Percentiles rank a stretch among this genome's conserved stretches.
These are phyloP conservation scores for Boletus pseudopeckii DNA, from an alignment of 768 basidiomycete genomes.

Conservation along the genomic window DNA sequence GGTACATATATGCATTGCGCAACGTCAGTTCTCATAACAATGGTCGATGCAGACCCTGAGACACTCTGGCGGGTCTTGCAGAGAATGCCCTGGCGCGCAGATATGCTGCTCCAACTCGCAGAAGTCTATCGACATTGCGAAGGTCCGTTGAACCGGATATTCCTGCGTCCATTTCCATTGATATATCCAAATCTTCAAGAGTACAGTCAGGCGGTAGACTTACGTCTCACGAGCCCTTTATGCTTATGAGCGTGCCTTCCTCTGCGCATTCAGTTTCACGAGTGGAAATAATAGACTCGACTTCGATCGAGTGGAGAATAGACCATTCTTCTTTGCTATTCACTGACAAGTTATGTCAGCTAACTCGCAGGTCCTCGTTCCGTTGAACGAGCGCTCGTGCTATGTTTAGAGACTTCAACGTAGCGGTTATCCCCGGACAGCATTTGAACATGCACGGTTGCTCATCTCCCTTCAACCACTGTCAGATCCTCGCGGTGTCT, in stretches of 20 bases:
- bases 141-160: conserved; percentile 44
- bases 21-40: background rate
- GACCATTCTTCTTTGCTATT: conserved; percentile 87
- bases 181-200: conserved; percentile 43
- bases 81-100: conserved; percentile 85
- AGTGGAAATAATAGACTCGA: conserved; percentile 80
- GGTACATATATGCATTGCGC: conserved; percentile 19
- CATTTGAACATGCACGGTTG: conserved; percentile 89
- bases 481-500: conserved; percentile 84
- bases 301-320: conserved; percentile 87
- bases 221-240: conserved; percentile 91
- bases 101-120: conserved; percentile 55
- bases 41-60: conserved; percentile 58
- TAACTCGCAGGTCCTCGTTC: background rate
- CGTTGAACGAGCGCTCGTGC: background rate
- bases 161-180: background rate
- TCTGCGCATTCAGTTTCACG: conserved; percentile 83
- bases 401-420: conserved; percentile 69
- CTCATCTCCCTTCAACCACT: conserved; percentile 81
- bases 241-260: conserved; percentile 86
- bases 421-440: conserved; percentile 84
- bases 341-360: conserved; percentile 78
- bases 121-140: conserved; percentile 64
- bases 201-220: conserved; percentile 79
- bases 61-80: conserved; percentile 71